Conservation (phyloP, 768 basidiomycete genomes). For the Boletus tomentosulus region DNA sequence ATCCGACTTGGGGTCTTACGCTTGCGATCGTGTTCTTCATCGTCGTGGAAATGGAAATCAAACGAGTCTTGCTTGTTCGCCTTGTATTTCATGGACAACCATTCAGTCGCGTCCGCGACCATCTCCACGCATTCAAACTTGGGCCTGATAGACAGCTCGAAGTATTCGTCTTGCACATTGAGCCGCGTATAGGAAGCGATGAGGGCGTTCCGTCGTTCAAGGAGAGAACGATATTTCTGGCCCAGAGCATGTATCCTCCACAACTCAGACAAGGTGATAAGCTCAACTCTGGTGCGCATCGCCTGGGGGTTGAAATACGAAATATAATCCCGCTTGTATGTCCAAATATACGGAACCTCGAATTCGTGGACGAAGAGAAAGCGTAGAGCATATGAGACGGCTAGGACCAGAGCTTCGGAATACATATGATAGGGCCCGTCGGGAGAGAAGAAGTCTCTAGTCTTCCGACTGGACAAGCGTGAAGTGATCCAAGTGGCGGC, state of each 20-base stretch:
- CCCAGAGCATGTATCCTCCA: slow-evolving; percentile 93
- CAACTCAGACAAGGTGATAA: slow-evolving; percentile 74
- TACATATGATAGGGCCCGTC: slow-evolving; percentile 58
- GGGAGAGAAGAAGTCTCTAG: slow-evolving; percentile 65
- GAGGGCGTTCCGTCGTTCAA: slow-evolving; percentile 67
- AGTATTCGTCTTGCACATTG: slow-evolving; percentile 68
- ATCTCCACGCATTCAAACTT: slow-evolving; percentile 80
- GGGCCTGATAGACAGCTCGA: slow-evolving; percentile 61
- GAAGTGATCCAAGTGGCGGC: slow-evolving; percentile 89
- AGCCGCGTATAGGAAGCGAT: slow-evolving; percentile 63
- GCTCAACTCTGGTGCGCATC: slow-evolving; percentile 57
- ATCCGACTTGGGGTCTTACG: slow-evolving; percentile 81
- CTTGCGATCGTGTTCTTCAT: slow-evolving; percentile 55
- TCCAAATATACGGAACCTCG: slow-evolving; percentile 95
- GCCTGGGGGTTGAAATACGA: slow-evolving; percentile 72
- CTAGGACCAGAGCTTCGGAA: slow-evolving; percentile 64
- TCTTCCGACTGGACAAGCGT: slow-evolving; percentile 68
- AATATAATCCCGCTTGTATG: slow-evolving; percentile 89
- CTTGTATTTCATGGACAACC: slow-evolving; percentile 83
- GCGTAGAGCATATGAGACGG: slow-evolving; percentile 74
- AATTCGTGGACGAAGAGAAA: slow-evolving; percentile 84
- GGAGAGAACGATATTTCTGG: slow-evolving; percentile 82
- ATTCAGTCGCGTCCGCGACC: slow-evolving; percentile 87
- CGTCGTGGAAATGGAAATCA: slow-evolving; percentile 69
- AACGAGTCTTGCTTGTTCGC: slow-evolving; percentile 59